Base-by-base conservation (phyloP, 2,329 filamentous ascomycete species). In the Chrysoporthe deuterocubensis region DNA sequence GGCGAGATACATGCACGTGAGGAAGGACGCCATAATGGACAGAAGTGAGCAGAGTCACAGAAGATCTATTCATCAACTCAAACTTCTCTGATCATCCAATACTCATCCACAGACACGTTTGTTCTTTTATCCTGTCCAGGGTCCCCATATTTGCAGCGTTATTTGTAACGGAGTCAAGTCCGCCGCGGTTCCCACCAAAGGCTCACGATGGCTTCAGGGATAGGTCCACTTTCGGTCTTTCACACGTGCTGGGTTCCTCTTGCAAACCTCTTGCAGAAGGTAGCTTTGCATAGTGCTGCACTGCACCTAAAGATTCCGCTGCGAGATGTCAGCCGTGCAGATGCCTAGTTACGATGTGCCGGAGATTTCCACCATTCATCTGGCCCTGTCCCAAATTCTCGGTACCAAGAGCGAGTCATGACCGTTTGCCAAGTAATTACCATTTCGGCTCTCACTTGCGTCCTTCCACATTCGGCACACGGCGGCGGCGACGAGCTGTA, bases 331-430 rank as follows among this genome's bases (percentile, higher is more conserved):
- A 40, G 26, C 13, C 54, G n/a, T 57, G 54, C 54, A 57, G 54
- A 16, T 57, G 34, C 6, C 54, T 26, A 6, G 14, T 8, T 11
- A 52, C 21, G n/a, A 52, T 52, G 54, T 37, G 54, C 54, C 54
- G 18, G 2, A n/a, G 34, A 57, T 57, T 57, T 57, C 54, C 54
- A 57, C 54, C 54, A 57, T 57, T 58, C 34, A 58, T 42, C 50
- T 34, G 16, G 50, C 26, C 26, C 4, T 34, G 6, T 32, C 50
- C 50, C 50, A 1, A 34, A 7, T 54, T 4, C 14, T 34, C 21
- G 50, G 50, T 54, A 54, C 50, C 50, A 54, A 14, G 26, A 54
- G 50, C 50, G 26, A 21, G 50, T 54, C 50, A 16, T 32, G 21
- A 34, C 32, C 50, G 32, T 26, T 54, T 14, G 50, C 50, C 50